These are phyloP conservation scores for Dianthus caryophyllus DNA, from an alignment of 148 eudicot genomes.

Conservation along the genomic window DNA sequence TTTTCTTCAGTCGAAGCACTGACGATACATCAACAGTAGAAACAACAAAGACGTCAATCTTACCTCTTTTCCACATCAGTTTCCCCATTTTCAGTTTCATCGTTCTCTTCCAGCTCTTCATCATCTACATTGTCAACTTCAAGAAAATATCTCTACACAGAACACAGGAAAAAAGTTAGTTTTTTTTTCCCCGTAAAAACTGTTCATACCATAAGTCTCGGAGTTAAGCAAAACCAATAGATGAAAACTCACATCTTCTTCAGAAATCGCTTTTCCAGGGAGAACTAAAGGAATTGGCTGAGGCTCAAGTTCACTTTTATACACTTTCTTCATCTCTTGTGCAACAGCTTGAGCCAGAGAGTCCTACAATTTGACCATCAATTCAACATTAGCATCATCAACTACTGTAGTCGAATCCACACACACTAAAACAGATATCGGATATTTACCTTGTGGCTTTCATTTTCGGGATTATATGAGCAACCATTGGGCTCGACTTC, in stretches of 20 bases:
- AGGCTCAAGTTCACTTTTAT: conserved; percentile 73
- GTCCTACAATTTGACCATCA: conserved; percentile 44
- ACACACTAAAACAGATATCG: background rate
- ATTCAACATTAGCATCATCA: background rate
- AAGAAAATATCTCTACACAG: conserved; percentile 70
- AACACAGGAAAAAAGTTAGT: background rate
- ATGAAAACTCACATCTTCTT: conserved; percentile 67
- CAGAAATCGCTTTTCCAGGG: conserved; percentile 64
- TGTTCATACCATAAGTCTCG: background rate
- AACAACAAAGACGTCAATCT: background rate
- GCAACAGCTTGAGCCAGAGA: conserved; percentile 88
- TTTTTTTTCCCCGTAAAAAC: conserved; percentile 1
- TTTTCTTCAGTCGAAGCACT: background rate
- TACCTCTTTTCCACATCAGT: conserved; percentile 60
- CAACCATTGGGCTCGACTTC: conserved; percentile 93
- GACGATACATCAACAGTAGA: background rate
- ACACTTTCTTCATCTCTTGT: conserved; percentile 89
- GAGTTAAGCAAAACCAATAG: conserved; percentile 5
- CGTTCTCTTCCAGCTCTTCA: conserved; percentile 42
- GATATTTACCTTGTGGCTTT: conserved; percentile 72
- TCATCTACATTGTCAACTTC: conserved; percentile 71
- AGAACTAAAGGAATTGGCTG: conserved; percentile 68
- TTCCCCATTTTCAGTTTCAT: conserved; percentile 30
- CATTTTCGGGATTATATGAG: conserved; percentile 77
- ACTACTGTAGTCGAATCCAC: background rate